These are phyloP conservation scores for Fraxinus angustifolia DNA, from an alignment of 305 asterid species.

Conservation along the genomic window DNA sequence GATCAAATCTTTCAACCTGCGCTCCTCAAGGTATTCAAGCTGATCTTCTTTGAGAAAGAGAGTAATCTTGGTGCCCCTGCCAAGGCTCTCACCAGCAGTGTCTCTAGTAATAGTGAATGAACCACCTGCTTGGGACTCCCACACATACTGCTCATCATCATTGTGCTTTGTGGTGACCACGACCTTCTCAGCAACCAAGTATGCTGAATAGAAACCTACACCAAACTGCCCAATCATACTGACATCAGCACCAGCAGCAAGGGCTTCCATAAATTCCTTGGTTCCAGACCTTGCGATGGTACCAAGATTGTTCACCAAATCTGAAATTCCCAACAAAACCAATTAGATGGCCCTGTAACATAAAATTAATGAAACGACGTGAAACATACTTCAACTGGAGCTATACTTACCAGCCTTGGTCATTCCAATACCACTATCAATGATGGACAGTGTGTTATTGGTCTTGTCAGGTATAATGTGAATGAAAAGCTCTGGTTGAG, in stretches of 20 bases:
- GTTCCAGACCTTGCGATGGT: constrained; percentile 42
- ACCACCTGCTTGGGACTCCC: constrained; percentile 41
- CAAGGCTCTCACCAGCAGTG: constrained; percentile 32
- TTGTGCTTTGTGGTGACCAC: constrained; percentile 35
- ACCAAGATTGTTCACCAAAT: constrained; percentile 41
- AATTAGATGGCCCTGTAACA: not conserved
- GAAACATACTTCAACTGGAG: not conserved
- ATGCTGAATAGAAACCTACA: constrained; percentile 36
- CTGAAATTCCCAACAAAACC: constrained; percentile 5
- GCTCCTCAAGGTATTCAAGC: constrained; percentile 38
- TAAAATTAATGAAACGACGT: not conserved
- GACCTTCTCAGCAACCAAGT: constrained; percentile 37
- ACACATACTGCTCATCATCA: constrained; percentile 36
- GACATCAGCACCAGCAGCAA: constrained; percentile 41
- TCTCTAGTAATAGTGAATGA: constrained; percentile 38
- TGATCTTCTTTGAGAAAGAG: constrained; percentile 34
- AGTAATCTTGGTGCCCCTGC: constrained; percentile 36
- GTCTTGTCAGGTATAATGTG: not conserved
- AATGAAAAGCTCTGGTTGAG: not conserved
- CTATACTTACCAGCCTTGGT: not conserved
- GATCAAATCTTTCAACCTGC: constrained; percentile 33
- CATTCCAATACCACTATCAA: not conserved
- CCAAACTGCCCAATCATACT: constrained; percentile 43
- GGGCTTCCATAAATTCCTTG: constrained; percentile 37
- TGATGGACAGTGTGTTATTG: not conserved